A percentile compares a stretch with the other conserved stretches of the same genome.
Conservation (phyloP, 371 early-diverging fungal species). For the Mucor indicus region DNA sequence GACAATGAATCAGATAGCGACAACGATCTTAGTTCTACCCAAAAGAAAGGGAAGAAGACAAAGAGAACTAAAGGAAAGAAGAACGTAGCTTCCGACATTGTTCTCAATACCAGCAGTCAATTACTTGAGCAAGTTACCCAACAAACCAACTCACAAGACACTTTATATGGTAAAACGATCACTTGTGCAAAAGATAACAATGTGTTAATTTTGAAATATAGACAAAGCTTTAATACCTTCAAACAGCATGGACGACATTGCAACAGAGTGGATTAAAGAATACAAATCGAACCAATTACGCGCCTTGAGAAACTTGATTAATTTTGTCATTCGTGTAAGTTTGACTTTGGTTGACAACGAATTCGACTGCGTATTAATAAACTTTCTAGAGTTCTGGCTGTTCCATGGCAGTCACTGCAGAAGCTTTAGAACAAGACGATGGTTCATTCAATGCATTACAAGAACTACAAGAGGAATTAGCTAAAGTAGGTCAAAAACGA, state of each 20-base stretch:
- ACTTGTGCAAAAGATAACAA: neutral
- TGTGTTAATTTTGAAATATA: neutral
- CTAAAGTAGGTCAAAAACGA: slow-evolving; percentile 22
- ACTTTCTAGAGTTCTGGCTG: slow-evolving; percentile 48
- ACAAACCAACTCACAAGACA: slow-evolving; percentile 5
- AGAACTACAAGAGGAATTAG: slow-evolving; percentile 42
- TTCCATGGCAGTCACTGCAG: slow-evolving; percentile 31
- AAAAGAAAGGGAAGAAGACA: slow-evolving; percentile 6
- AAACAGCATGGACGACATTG: slow-evolving; percentile 23
- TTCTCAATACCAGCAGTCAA: slow-evolving; percentile 24
- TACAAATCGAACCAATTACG: slow-evolving; percentile 20
- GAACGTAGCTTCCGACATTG: slow-evolving; percentile 5
- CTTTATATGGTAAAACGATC: slow-evolving; percentile 29
- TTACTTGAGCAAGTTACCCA: slow-evolving; percentile 29
- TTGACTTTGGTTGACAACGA: too few species aligned
- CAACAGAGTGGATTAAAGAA: slow-evolving; percentile 20
- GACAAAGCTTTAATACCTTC: slow-evolving; percentile 3
- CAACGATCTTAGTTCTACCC: neutral
- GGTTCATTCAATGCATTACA: slow-evolving; percentile 35
- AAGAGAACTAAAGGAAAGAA: neutral
- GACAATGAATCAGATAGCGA: slow-evolving; percentile 18
- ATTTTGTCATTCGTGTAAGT: slow-evolving; percentile 61
- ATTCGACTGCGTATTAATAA: too few species aligned
- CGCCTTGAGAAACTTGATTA: slow-evolving; percentile 53
- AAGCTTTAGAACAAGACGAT: slow-evolving; percentile 39